A percentile compares a stretch with the other conserved stretches of the same genome.
Evolutionary conservation across 1,139 yeast genomes (phyloP).

Genomic region (Candida albicans): DNA sequence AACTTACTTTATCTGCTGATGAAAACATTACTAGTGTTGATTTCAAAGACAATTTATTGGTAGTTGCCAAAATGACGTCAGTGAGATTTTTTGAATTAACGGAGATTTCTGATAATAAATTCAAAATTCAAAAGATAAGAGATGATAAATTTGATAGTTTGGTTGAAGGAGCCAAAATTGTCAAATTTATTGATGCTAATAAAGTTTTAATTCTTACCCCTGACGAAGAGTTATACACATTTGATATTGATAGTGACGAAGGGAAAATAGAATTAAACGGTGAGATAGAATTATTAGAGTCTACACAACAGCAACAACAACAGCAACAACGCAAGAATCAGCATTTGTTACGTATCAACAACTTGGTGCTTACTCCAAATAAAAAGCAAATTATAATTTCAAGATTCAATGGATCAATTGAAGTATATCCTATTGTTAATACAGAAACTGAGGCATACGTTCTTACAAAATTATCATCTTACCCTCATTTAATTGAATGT

Average conservation of each 20-base stretch:
- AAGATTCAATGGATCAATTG: constrained; percentile 67
- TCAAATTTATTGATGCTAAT: constrained; percentile 43
- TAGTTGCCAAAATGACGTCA: constrained; percentile 68
- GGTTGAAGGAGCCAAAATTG: constrained; percentile 57
- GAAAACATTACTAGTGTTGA: constrained; percentile 76
- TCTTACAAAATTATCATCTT: constrained; percentile 54
- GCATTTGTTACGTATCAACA: constrained; percentile 48
- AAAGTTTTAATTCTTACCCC: constrained; percentile 59
- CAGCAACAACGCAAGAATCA: constrained; percentile 20
- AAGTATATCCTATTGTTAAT: constrained; percentile 37
- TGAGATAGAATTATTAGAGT: constrained; percentile 40
- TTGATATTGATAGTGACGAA: constrained; percentile 36
- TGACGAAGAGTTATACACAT: constrained; percentile 61
- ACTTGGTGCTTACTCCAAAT: constrained; percentile 47
- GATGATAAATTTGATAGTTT: constrained; percentile 47
- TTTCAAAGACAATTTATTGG: constrained; percentile 61
- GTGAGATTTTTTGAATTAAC: constrained; percentile 67
- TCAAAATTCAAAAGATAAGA: constrained; percentile 53
- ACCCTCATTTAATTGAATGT: constrained; percentile 65
- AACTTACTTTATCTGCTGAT: constrained; percentile 68
- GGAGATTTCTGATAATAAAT: constrained; percentile 37
- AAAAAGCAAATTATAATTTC: constrained; percentile 52
- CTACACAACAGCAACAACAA: constrained; percentile 13
- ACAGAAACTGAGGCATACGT: constrained; percentile 17
- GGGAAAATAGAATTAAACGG: constrained; percentile 33